These are phyloP conservation scores for Carnegiea gigantea DNA, from an alignment of 179 eudicot genomes.

Conservation along the genomic window DNA sequence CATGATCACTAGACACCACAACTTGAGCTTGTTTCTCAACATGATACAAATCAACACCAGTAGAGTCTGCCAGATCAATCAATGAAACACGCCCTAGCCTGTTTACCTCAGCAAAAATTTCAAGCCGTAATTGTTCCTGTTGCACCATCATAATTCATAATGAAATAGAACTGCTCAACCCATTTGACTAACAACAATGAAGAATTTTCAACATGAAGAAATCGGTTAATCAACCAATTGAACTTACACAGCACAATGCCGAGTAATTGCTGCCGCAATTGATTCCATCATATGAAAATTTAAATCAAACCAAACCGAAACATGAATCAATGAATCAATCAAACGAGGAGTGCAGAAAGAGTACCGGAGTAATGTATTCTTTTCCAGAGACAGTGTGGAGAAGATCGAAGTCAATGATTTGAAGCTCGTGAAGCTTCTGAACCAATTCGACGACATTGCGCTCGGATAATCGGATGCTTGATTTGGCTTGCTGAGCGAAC, in stretches of 20 bases:
- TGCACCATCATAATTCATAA: slow-evolving; percentile 12
- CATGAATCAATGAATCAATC: neutral
- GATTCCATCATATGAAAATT: neutral
- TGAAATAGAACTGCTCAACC: neutral
- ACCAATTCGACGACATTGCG: slow-evolving; percentile 97
- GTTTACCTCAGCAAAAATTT: slow-evolving; percentile 63
- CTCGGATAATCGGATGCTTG: slow-evolving; percentile 87
- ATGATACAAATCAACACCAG: slow-evolving; percentile 88
- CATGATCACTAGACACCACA: slow-evolving; percentile 57
- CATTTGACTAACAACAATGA: neutral
- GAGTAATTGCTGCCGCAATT: neutral
- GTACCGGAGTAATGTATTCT: slow-evolving; percentile 93
- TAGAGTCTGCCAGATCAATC: slow-evolving; percentile 84
- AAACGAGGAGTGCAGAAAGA: neutral
- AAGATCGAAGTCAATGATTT: slow-evolving; percentile 90
- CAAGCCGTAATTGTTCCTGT: slow-evolving; percentile 85
- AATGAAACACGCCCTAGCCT: slow-evolving; percentile 82
- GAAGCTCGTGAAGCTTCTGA: slow-evolving; percentile 81
- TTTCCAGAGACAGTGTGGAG: slow-evolving; percentile 94
- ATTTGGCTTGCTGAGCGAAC: slow-evolving; percentile 86
- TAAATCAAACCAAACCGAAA: no score
- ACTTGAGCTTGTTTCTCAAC: slow-evolving; percentile 82
- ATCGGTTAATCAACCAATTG: no score
- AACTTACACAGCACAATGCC: neutral
- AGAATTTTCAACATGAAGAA: no score